Percentiles rank a stretch among this genome's conserved stretches.
Evolutionary conservation across 257 asterid species (phyloP).

Genomic region (Striga asiatica): DNA sequence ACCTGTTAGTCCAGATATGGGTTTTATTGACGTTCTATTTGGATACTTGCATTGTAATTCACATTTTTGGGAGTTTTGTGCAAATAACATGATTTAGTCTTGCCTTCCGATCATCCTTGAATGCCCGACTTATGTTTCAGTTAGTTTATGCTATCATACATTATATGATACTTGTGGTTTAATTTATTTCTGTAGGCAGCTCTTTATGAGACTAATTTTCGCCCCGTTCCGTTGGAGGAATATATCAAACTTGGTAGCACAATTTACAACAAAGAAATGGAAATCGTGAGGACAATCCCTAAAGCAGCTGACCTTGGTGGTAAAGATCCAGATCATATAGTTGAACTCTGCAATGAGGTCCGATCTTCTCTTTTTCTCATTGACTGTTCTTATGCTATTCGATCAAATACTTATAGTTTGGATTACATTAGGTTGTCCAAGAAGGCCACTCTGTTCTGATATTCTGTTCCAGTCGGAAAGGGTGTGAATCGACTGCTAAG

Average conservation of each 20-base stretch:
- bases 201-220: conserved; percentile 83
- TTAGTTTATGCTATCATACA: neutral
- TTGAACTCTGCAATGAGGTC: conserved; percentile 95
- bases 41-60: no score
- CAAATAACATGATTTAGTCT: neutral
- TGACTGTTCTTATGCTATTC: conserved; percentile 8
- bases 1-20: no score
- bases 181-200: conserved; percentile 57
- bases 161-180: neutral
- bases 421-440: conserved; percentile 69
- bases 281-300: conserved; percentile 57
- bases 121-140: no score
- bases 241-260: conserved; percentile 74
- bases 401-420: conserved; percentile 12
- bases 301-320: conserved; percentile 73
- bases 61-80: no score
- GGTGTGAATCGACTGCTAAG: conserved; percentile 94
- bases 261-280: conserved; percentile 74
- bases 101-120: conserved; percentile 1
- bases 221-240: conserved; percentile 97
- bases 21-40: no score
- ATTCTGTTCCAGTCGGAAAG: conserved; percentile 94
- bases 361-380: conserved; percentile 17
- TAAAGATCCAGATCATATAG: conserved; percentile 94
- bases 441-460: conserved; percentile 95